phyloP scores from a whole-genome alignment of 306 rosid species.

The Oemleria cerasiformis region DNA sequence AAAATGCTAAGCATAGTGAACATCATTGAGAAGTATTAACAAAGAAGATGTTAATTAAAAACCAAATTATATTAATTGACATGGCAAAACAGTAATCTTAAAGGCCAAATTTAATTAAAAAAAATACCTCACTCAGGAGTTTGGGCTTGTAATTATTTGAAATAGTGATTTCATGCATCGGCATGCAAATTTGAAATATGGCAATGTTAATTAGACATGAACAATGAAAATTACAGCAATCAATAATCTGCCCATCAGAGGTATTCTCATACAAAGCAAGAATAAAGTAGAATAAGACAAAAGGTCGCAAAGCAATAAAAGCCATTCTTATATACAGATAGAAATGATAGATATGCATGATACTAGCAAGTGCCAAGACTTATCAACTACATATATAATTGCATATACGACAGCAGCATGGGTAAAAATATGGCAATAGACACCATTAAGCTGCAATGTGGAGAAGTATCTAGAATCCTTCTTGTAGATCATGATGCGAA shows the following conservation, averaged over 20 bases:
- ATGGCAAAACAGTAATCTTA: background rate
- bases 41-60: background rate
- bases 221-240: conserved; percentile 17
- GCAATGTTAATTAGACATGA: conserved; percentile 14
- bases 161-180: conserved; percentile 84
- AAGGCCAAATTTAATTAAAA: background rate
- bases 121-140: conserved; percentile 12
- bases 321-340: background rate
- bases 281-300: background rate
- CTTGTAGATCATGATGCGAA: no score
- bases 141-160: conserved; percentile 76
- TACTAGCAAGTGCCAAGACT: background rate
- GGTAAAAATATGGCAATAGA: no score
- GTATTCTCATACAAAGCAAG: background rate
- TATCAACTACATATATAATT: background rate
- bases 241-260: background rate
- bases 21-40: background rate
- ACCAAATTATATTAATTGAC: background rate
- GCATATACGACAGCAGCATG: background rate
- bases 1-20: background rate
- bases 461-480: no score
- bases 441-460: no score
- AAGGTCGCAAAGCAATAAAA: background rate
- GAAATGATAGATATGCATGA: background rate
- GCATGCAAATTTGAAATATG: conserved; percentile 33